Evolutionary conservation across 2,329 filamentous ascomycete genomes (phyloP), one percentile per base, ranked within the genome.

Genomic region (Pestalotiopsis fici): DNA sequence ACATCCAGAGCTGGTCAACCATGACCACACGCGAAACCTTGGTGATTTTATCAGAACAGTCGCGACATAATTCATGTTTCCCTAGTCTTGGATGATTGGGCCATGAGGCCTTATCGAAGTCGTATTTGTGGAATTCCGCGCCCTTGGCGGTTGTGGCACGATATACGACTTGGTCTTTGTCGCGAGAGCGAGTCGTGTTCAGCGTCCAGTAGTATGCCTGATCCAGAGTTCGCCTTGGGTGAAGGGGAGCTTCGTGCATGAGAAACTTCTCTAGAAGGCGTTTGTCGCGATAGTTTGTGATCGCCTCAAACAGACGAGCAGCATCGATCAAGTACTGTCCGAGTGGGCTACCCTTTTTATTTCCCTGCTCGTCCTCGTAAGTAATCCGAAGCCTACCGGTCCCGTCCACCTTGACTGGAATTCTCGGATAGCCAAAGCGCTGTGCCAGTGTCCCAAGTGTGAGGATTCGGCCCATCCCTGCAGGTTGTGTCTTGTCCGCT

Each of bases 1-100:
- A 83, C 75, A 83, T 76, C 81, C 81, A 83, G 0, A 83, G 74
- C 64, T 83, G 81, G 47, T 83, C 81, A 1, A 82, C 80, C 81
- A 83, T 83, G 5, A 83, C 68, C 2, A 83, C 66, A 1, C 74
- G 62, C 2, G 75, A 65, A 2, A 72, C 23, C 63, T 74, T 75
- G 21, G 65, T 67, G 1, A 71, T 69, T 3, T 68, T 71, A 1
- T 66, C 66, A 15, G 60, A 66, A 21, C 68, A 73, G 25, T 66
- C 59, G 0, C 64, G 47, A 35, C 72, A 74, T 2, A 64, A 39
- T 1, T n/a, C 31, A 3, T 68, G 31, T 1, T 67, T 68, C 0
- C 54, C 54, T 0, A 70, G 66, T 11, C 72, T 69, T 4, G 54
- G 2, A 27, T 73, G 69, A 1, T 67, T 37, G 2, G 27, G 2